Evolutionary conservation across 2,329 filamentous ascomycete genomes (phyloP), one percentile per base, ranked within the genome.

Genomic region (Ceratocystis alfenasii): DNA sequence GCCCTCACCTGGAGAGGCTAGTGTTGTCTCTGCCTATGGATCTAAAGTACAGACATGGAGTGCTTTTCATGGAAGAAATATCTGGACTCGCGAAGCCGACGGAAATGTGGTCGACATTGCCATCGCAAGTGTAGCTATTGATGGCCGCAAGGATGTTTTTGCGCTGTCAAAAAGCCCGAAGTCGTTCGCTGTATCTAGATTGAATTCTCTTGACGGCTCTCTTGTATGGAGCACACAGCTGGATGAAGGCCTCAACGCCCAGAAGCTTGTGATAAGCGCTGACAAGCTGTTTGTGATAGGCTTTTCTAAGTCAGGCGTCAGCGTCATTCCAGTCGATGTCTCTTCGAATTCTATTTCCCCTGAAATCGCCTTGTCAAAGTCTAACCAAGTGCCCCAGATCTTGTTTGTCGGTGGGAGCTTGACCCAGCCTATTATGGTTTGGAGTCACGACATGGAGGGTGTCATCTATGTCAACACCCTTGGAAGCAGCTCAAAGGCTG

Each of bases 1-100:
- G 69, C 85, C 88, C n/a, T 85, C 85, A n/a, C 86, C 91, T 70
- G 88, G 87, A 67, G 87, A 93, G 73, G 85, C 87, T 70, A 87
- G 87, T 73, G 78, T 97, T 20, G 82, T 91, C 46, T 88, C 87
- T 70, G 91, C 87, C 1, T 77, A 86, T 46, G 90, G 87, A 17
- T 79, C 80, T 69, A 81, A 83, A 62, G 84, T 96, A 33, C 83
- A 87, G 65, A 83, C 88, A 15, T 97, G 92, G 92, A 87, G 90
- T 76, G 90, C 90, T 45, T 79, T 87, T 62, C 89, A 87, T 71
- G 94, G 94, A 33, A 85, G 88, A 71, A 83, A 89, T 69, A 79
- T 85, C 46, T 99, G 94, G 90, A 83, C 84, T 67, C 80, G 81
- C 53, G 78, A 80, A 61, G 84, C 90, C 66, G 73, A 74, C 5